These are phyloP conservation scores for Gentiana dahurica DNA, from an alignment of 257 asterid genomes.

Conservation along the genomic window DNA sequence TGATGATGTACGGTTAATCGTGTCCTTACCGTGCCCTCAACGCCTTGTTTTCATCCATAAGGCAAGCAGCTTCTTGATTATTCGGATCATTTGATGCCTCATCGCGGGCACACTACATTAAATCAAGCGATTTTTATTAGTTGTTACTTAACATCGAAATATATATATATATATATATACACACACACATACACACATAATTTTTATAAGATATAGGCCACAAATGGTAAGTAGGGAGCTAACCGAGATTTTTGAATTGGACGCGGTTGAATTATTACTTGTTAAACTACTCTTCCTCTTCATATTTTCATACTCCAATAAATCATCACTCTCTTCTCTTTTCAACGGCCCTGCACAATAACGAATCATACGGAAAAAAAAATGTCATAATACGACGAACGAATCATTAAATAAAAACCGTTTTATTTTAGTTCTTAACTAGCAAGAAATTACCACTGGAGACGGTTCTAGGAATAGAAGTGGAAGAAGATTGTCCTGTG, in stretches of 20 bases:
- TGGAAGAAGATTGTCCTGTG: conserved; percentile 21
- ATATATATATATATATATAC: no score
- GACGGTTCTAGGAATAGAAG: conserved; percentile 14
- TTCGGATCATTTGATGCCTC: conserved; percentile 18
- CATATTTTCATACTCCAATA: conserved; percentile 31
- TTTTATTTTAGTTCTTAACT: not conserved
- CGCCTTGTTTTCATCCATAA: conserved; percentile 44
- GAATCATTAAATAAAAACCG: not conserved
- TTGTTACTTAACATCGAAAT: no score
- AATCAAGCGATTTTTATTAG: not conserved
- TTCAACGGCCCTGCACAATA: conserved; percentile 31
- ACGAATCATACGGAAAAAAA: not conserved
- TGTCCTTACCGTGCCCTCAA: conserved; percentile 51
- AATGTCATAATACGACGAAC: not conserved
- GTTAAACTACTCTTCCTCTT: conserved; percentile 26
- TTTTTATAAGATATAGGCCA: not conserved
- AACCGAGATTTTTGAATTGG: conserved; percentile 27
- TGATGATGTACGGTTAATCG: not conserved
- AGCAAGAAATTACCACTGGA: conserved; percentile 12
- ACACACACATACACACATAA: no score
- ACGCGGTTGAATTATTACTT: conserved; percentile 3
- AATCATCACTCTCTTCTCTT: conserved; percentile 37
- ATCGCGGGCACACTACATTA: conserved; percentile 30
- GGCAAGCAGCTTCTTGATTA: conserved; percentile 30
- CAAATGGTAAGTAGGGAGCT: conserved; percentile 4